Evolutionary conservation across 1,139 yeast species (phyloP).

Genomic region (Kodamaea sp.): DNA sequence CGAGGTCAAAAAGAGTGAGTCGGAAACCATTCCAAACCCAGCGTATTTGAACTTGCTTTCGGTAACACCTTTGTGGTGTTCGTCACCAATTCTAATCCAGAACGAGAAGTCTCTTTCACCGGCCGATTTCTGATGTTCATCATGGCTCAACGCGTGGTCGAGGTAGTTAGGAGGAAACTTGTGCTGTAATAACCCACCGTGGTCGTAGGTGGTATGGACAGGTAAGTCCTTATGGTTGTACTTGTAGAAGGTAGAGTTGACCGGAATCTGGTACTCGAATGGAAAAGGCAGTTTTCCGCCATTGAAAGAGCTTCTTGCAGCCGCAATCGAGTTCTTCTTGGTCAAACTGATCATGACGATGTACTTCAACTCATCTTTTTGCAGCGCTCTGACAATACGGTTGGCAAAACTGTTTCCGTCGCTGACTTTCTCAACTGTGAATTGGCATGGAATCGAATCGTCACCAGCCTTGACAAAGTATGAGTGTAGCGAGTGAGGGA

Average conservation of each 20-base stretch:
- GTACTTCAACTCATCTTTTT: slow-evolving; percentile 30
- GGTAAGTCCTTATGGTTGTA: slow-evolving; percentile 27
- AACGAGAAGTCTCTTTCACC: slow-evolving; percentile 35
- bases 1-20: slow-evolving; percentile 37
- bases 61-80: slow-evolving; percentile 8
- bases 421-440: slow-evolving; percentile 32
- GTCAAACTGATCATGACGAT: slow-evolving; percentile 39
- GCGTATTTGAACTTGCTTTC: slow-evolving; percentile 23
- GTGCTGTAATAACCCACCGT: slow-evolving; percentile 26
- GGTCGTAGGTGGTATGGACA: slow-evolving; percentile 17
- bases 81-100: slow-evolving; percentile 33
- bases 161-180: slow-evolving; percentile 30
- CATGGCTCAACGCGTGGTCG: slow-evolving; percentile 18
- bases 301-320: slow-evolving; percentile 17
- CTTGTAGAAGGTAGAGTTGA: slow-evolving; percentile 26
- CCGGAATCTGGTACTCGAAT: slow-evolving; percentile 36
- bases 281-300: slow-evolving; percentile 20
- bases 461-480: slow-evolving; percentile 43
- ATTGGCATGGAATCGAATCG: slow-evolving; percentile 30
- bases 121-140: slow-evolving; percentile 22
- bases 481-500: slow-evolving; percentile 46
- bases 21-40: slow-evolving; percentile 33
- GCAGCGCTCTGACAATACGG: slow-evolving; percentile 30
- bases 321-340: slow-evolving; percentile 25
- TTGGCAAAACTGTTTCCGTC: slow-evolving; percentile 37